Evolutionary conservation across 768 basidiomycete species (phyloP), one percentile per base, ranked within the genome.

Genomic region (Leccinum subgranulosum): DNA sequence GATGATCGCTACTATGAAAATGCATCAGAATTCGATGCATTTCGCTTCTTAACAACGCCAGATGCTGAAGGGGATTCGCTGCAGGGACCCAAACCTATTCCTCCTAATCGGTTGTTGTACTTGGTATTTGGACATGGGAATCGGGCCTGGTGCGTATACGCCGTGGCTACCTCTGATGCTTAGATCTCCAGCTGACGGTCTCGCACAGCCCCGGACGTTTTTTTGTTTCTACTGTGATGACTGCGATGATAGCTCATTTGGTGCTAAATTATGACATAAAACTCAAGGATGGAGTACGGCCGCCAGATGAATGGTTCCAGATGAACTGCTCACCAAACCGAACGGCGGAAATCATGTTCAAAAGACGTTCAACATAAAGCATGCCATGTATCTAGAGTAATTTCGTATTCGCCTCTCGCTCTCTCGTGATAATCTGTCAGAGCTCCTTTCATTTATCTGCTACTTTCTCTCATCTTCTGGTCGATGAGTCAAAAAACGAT

Each of bases 1-100:
- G 77, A 82, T 57, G 69, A 69, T n/a, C 68, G 66, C 15, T 62
- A 71, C 19, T 85, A 83, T 60, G 58, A 68, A n/a, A 71, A 79
- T 51, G 68, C 83, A 0, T 62, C 69, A 28, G 65, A 68, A 43
- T 81, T 81, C 41, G 69, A 77, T 28, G 72, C 77, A 1, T 77
- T 77, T 54, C 70, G 79, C 15, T 81, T 79, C 63, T 57, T 70
- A 23, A 56, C 69, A n/a, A 59, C 64, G 54, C 62, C 58, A n/a
- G 67, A 66, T 31, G 50, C 51, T 6, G 69, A 55, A 15, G 67
- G 68, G 15, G 69, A 64, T 15, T 43, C 61, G 28, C 41, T 27
- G 57, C 68, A 59, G 51, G 70, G 63, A 58, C 63, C 71, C 29
- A 71, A 71, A 53, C 63, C 66, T 63, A 69, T 52, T 51, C 69